Conservation (phyloP, 805 yeast genomes). For the Yamadazyma tumulicola region DNA sequence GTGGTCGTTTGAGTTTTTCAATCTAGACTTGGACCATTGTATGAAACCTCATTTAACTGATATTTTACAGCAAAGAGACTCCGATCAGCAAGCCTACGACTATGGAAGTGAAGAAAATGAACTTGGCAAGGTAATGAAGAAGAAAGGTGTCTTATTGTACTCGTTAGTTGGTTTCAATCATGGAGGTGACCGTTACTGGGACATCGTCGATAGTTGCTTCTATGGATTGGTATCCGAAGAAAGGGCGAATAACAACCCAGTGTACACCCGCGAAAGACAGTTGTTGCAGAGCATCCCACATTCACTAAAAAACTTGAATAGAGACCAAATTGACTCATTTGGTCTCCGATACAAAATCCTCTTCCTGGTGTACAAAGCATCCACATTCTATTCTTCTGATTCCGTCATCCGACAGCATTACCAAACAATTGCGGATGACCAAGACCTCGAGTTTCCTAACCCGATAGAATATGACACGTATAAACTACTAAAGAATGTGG, state of each 20-base stretch:
- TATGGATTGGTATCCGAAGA: neutral
- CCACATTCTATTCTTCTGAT: neutral
- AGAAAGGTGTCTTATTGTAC: no score
- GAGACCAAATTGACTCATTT: slow-evolving; percentile 1
- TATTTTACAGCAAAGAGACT: no score
- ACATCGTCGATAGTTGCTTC: neutral
- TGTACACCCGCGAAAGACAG: slow-evolving; percentile 23
- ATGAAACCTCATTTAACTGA: no score
- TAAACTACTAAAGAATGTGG: no score
- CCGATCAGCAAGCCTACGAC: no score
- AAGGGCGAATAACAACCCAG: slow-evolving; percentile 16
- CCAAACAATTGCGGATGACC: no score
- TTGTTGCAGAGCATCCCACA: slow-evolving; percentile 11
- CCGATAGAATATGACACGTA: no score
- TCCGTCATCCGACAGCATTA: no score
- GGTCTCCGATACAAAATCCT: slow-evolving; percentile 2
- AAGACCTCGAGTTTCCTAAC: no score
- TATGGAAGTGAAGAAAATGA: no score
- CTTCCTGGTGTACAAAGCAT: neutral
- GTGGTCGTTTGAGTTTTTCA: slow-evolving; percentile 4
- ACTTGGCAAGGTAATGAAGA: no score
- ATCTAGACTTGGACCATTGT: slow-evolving; percentile 2
- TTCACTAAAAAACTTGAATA: neutral
- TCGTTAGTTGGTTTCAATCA: neutral
- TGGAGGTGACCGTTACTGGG: neutral